These are phyloP conservation scores for Schizothecium vesticola DNA, from an alignment of 495 filamentous ascomycete genomes.

Conservation along the genomic window DNA sequence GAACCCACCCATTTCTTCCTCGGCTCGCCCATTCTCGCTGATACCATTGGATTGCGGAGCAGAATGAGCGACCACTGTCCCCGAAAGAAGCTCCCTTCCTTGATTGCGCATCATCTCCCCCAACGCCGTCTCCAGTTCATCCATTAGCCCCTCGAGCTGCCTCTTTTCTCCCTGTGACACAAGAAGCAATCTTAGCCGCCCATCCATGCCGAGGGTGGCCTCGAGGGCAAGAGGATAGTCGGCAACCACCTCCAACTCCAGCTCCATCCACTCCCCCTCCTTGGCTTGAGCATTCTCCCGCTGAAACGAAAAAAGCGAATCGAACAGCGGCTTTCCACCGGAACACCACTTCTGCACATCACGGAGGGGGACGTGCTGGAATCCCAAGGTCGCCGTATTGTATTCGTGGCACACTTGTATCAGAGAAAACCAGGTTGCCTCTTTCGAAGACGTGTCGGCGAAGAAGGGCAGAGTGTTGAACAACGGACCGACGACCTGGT, in stretches of 20 bases:
- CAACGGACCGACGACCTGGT: constrained; percentile 71
- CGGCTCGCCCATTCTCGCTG: neutral
- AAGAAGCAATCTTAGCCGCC: constrained; percentile 47
- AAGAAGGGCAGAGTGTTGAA: constrained; percentile 85
- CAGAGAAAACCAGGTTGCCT: constrained; percentile 47
- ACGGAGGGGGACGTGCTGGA: constrained; percentile 65
- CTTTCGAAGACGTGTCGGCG: constrained; percentile 15
- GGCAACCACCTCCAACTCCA: constrained; percentile 43
- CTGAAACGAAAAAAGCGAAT: constrained; percentile 83
- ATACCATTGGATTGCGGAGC: neutral
- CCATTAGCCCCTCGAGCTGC: constrained; percentile 33
- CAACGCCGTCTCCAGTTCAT: constrained; percentile 33
- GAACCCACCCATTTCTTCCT: constrained; percentile 25
- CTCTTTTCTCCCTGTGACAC: constrained; percentile 42
- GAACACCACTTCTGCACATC: constrained; percentile 68
- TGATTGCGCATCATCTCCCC: constrained; percentile 2
- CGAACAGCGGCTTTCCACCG: constrained; percentile 60
- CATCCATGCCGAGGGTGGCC: constrained; percentile 45
- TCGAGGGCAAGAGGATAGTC: constrained; percentile 78
- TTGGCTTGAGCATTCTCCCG: constrained; percentile 15
- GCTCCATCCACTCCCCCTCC: constrained; percentile 42
- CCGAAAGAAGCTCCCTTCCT: neutral
- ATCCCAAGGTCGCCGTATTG: constrained; percentile 54
- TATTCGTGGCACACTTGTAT: constrained; percentile 54
- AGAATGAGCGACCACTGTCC: neutral